phyloP scores from a whole-genome alignment of 768 basidiomycete genomes.

The Rickenella mellea region DNA sequence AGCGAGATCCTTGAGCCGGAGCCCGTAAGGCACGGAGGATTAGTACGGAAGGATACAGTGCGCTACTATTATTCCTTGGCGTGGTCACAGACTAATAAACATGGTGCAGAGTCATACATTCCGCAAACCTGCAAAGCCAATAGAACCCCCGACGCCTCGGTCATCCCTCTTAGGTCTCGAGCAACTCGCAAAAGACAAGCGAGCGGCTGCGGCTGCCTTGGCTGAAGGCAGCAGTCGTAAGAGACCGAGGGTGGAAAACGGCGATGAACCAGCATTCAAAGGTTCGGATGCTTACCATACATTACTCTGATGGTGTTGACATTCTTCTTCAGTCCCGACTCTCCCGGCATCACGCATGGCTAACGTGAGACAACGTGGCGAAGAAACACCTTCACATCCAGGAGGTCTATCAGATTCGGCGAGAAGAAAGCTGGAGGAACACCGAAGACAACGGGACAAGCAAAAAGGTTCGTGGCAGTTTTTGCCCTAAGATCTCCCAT shows the following conservation, averaged over 20 bases:
- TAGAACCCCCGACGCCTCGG: conserved; percentile 71
- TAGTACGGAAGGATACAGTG: conserved; percentile 55
- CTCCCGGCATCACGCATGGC: conserved; percentile 49
- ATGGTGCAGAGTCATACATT: conserved; percentile 66
- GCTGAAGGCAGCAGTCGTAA: conserved; percentile 51
- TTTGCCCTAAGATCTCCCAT: not conserved
- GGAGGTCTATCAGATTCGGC: conserved; percentile 79
- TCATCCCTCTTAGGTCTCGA: conserved; percentile 82
- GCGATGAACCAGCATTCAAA: conserved; percentile 76
- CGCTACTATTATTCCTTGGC: conserved; percentile 12
- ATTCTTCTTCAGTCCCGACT: conserved; percentile 55
- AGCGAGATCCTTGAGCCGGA: conserved; percentile 82
- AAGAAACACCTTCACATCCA: conserved; percentile 90
- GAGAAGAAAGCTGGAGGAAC: conserved; percentile 64
- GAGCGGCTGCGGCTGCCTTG: conserved; percentile 41
- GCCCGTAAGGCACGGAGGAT: conserved; percentile 63
- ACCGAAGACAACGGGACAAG: conserved; percentile 59
- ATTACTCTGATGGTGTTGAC: not conserved
- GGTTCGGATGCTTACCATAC: conserved; percentile 33
- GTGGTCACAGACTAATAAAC: conserved; percentile 1
- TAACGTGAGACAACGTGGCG: conserved; percentile 65
- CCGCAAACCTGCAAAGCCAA: conserved; percentile 58
- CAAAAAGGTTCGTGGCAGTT: conserved; percentile 41
- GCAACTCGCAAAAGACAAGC: conserved; percentile 80
- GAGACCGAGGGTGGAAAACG: conserved; percentile 46